Conservation (phyloP, 2,329 filamentous ascomycete genomes). For the Fusarium luffae region DNA sequence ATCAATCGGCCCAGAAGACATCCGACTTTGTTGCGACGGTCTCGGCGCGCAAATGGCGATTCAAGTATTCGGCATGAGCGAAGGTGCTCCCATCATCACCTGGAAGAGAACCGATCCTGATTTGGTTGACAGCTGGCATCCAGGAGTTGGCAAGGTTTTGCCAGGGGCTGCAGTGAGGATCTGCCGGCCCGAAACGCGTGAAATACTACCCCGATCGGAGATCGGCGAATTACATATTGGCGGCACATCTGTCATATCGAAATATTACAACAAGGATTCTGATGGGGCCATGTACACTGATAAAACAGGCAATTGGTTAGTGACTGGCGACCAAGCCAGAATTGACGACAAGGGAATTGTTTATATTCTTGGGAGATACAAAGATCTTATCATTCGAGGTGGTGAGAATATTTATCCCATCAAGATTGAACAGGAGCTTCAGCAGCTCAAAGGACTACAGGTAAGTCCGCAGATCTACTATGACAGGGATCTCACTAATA, state of each 20-base stretch:
- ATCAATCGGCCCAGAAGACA: conserved; percentile 47
- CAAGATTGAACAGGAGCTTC: conserved; percentile 51
- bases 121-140: conserved; percentile 49
- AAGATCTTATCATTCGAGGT: conserved; percentile 59
- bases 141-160: conserved; percentile 56
- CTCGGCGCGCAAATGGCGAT: conserved; percentile 49
- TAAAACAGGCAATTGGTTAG: conserved; percentile 50
- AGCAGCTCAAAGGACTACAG: conserved; percentile 49
- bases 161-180: conserved; percentile 54
- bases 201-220: conserved; percentile 47
- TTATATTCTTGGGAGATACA: conserved; percentile 56
- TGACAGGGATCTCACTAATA: conserved; percentile 10
- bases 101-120: conserved; percentile 50
- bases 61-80: conserved; percentile 60
- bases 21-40: conserved; percentile 47
- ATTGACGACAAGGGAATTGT: conserved; percentile 54
- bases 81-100: conserved; percentile 56
- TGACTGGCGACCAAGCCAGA: conserved; percentile 55
- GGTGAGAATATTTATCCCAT: conserved; percentile 58
- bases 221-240: conserved; percentile 56
- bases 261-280: conserved; percentile 48
- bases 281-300: conserved; percentile 52
- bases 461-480: conserved; percentile 20
- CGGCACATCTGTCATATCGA: conserved; percentile 50
- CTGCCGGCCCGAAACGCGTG: conserved; percentile 48